Conservation (phyloP, 345 rosid species). For the Acer yangbiense region DNA sequence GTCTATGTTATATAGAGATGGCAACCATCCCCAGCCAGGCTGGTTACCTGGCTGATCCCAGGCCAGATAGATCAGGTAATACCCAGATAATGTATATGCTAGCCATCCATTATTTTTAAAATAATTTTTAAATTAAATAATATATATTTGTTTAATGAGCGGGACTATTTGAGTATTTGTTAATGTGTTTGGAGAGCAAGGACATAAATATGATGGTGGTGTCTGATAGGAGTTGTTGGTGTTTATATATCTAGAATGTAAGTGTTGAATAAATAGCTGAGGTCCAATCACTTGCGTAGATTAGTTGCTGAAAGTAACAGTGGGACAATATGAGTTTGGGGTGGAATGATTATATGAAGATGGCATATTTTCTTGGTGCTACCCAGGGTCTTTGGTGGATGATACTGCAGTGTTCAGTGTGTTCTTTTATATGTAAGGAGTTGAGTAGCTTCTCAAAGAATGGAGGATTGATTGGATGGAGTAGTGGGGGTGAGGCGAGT, state of each 20-base stretch:
- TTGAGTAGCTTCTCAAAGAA: constrained; percentile 67
- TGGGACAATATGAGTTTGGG: constrained; percentile 92
- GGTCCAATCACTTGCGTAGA: constrained; percentile 79
- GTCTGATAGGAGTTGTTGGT: constrained; percentile 91
- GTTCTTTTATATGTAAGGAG: constrained; percentile 87
- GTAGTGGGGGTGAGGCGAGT: constrained; percentile 58
- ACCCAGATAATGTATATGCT: neutral
- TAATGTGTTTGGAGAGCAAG: constrained; percentile 96
- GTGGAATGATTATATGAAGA: constrained; percentile 94
- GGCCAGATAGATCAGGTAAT: neutral
- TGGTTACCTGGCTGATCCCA: neutral
- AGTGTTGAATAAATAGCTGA: constrained; percentile 78
- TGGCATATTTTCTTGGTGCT: constrained; percentile 69
- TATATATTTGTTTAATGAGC: constrained; percentile 53
- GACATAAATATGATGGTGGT: constrained; percentile 65
- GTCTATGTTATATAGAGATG: neutral
- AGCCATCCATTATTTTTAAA: neutral
- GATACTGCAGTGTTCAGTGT: constrained; percentile 89
- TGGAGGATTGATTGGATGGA: constrained; percentile 57
- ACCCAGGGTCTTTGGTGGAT: constrained; percentile 72
- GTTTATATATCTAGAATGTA: constrained; percentile 84
- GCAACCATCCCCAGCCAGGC: neutral
- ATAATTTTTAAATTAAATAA: neutral
- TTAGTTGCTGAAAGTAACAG: constrained; percentile 90
- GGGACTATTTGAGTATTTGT: constrained; percentile 52